Conservation (phyloP, 2,329 filamentous ascomycete species). For the Aspergillus phoenicis region DNA sequence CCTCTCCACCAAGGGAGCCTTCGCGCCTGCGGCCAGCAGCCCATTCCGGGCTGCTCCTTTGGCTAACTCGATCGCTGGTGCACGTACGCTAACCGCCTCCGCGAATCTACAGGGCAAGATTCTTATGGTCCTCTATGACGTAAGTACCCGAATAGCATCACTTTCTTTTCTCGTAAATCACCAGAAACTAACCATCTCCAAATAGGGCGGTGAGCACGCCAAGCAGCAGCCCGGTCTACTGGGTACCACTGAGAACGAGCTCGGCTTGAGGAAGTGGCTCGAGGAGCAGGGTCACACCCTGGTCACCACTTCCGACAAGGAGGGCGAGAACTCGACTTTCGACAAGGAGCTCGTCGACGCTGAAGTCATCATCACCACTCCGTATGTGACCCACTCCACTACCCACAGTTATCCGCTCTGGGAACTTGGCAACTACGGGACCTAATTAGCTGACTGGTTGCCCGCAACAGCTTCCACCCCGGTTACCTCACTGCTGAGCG, state of each 20-base stretch:
- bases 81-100: constrained; percentile 66
- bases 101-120: constrained; percentile 86
- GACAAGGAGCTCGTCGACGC: constrained; percentile 95
- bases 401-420: no score
- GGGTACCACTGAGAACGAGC: constrained; percentile 97
- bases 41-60: constrained; percentile 40
- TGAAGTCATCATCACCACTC: constrained; percentile 98
- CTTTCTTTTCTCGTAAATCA: background rate
- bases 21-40: constrained; percentile 32
- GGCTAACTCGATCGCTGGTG: constrained; percentile 49
- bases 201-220: constrained; percentile 76
- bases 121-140: constrained; percentile 91
- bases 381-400: constrained; percentile 57
- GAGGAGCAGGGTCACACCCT: constrained; percentile 96
- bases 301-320: constrained; percentile 97
- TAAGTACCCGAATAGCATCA: constrained; percentile 45
- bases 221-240: constrained; percentile 84
- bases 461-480: constrained; percentile 79
- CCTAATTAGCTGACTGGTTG: constrained; percentile 13
- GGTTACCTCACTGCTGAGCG: constrained; percentile 97
- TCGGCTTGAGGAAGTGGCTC: constrained; percentile 95
- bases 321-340: constrained; percentile 87
- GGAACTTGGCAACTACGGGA: background rate
- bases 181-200: constrained; percentile 12
- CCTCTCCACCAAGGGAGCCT: constrained; percentile 47